phyloP scores from a whole-genome alignment of 192 early-diverging fungal species.

The Rhizophagus clarus region DNA sequence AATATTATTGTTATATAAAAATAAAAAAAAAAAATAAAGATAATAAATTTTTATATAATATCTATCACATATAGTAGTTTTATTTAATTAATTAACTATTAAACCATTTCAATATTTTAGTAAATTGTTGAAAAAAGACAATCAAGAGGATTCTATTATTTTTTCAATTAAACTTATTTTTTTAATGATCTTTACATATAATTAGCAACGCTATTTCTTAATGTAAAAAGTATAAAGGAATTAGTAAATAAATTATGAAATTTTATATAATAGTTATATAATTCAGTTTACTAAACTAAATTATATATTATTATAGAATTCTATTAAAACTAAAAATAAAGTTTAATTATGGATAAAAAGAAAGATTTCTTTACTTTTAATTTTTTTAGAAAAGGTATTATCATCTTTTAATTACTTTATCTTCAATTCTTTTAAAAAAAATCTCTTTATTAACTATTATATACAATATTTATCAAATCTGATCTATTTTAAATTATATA shows the following conservation, averaged over 20 bases:
- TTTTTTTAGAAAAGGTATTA: too few species aligned
- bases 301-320: not conserved
- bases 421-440: not conserved
- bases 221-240: not conserved
- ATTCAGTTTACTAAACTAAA: not conserved
- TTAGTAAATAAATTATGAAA: constrained; percentile 3
- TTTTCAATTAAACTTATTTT: too few species aligned
- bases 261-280: not conserved
- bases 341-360: not conserved
- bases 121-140: too few species aligned
- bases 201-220: too few species aligned
- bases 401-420: not conserved
- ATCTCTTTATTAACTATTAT: not conserved
- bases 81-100: too few species aligned
- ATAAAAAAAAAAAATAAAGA: too few species aligned
- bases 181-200: too few species aligned
- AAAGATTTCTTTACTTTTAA: not conserved
- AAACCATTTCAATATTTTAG: too few species aligned
- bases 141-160: too few species aligned
- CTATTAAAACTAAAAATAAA: not conserved
- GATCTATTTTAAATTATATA: not conserved
- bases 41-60: too few species aligned
- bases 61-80: too few species aligned
- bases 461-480: not conserved
- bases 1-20: too few species aligned